Percentiles rank a stretch among this genome's conserved stretches.
These are phyloP conservation scores for Cetraspora pellucida DNA, from an alignment of 192 early-diverging fungal genomes.

Conservation along the genomic window DNA sequence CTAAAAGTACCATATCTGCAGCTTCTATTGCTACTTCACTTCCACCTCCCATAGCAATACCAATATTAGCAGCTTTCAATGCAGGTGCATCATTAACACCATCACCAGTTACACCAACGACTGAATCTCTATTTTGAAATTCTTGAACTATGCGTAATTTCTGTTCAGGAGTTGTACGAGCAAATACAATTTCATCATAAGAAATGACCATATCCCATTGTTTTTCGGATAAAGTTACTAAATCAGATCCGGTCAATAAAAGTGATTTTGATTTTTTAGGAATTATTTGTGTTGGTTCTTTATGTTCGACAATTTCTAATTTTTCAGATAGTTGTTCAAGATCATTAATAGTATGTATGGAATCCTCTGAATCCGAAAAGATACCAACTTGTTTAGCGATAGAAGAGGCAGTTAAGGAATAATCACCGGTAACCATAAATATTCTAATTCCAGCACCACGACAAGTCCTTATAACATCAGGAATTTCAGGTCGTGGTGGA, in stretches of 20 bases:
- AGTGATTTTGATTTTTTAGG: conserved; percentile 25
- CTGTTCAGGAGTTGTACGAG: conserved; percentile 86
- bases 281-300: background rate
- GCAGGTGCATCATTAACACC: conserved; percentile 92
- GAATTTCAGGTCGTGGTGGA: conserved; percentile 80
- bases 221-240: conserved; percentile 53
- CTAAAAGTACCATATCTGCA: conserved; percentile 66
- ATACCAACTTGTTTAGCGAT: conserved; percentile 81
- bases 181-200: conserved; percentile 84
- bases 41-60: conserved; percentile 85
- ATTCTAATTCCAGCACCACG: conserved; percentile 71
- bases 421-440: conserved; percentile 89
- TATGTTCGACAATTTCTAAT: background rate
- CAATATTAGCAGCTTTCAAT: conserved; percentile 87
- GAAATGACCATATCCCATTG: conserved; percentile 71
- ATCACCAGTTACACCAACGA: conserved; percentile 91
- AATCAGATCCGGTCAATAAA: background rate
- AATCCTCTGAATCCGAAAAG: conserved; percentile 48
- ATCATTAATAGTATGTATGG: conserved; percentile 41
- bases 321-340: conserved; percentile 3
- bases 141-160: conserved; percentile 81
- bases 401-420: conserved; percentile 72
- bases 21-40: conserved; percentile 78
- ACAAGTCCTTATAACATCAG: conserved; percentile 58
- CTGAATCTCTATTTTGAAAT: conserved; percentile 66